Base-by-base conservation (phyloP, 1,139 yeast species). In the Zygosaccharomyces sapae region DNA sequence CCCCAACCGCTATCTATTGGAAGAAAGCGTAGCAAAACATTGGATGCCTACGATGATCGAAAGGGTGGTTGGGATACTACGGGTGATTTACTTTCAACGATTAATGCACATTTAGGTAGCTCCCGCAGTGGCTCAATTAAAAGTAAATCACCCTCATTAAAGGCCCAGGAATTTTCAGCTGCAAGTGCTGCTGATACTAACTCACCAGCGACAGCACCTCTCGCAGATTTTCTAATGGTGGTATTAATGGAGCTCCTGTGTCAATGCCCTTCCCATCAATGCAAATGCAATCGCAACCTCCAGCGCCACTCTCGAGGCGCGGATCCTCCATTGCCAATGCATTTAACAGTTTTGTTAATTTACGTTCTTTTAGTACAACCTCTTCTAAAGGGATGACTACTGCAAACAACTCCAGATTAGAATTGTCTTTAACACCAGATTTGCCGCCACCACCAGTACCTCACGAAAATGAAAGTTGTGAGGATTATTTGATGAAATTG, bases 281-380 rank as follows among this genome's bases (percentile, higher is more conserved):
- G 10, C 27, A 41, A 19, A 19, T 38, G n/a, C 48, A 33, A 20
- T 22, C 37, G n/a, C 47, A 44, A 24, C 46, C 38, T 6, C 42
- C 45, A 16, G 18, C 47, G 3, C 43, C 57, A 2, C 49, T 46
- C 10, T 52, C 62, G 12, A 64, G 62, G 43, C 54, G 71, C 52
- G 68, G 68, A 45, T 61, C 66, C 8, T 68, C 72, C 0, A 48
- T 70, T 9, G 72, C 65, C 1, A 68, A 62, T 46, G 65, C 71
- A 0, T 48, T 70, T 18, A 68, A 69, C 24, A 68, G 62, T 49
- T 57, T 69, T 51, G 69, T 68, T 3, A 58, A 65, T 55, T 38
- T 65, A 43, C 61, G 64, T 44, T 61, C 66, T 3, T 50, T 61
- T 27, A 58, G 62, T 41, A 47, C 54, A 3, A 51, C 60, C 1